phyloP scores from a whole-genome alignment of 2,329 filamentous ascomycete species.

The Rasamsonia emersonii region DNA sequence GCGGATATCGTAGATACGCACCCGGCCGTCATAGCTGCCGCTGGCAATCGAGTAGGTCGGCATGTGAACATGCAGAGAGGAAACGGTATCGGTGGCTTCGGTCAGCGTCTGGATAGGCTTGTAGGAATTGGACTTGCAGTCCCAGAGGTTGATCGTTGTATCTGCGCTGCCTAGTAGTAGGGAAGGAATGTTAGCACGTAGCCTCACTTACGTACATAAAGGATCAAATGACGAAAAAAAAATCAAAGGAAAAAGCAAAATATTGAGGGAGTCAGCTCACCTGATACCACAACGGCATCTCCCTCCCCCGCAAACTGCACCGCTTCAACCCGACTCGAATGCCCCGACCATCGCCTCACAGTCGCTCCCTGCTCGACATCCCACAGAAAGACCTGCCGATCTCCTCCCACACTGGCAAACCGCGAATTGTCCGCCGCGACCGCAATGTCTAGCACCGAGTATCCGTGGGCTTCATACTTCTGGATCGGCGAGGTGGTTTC shows the following conservation, averaged over 20 bases:
- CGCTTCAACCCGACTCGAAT: conserved; percentile 66
- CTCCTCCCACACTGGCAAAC: conserved; percentile 82
- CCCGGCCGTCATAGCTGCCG: conserved; percentile 76
- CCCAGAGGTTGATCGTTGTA: conserved; percentile 36
- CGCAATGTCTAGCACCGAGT: conserved; percentile 76
- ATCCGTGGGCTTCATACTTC: conserved; percentile 81
- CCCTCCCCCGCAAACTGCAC: conserved; percentile 70
- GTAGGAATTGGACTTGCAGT: conserved; percentile 30
- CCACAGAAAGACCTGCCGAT: conserved; percentile 88
- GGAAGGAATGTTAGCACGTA: no score
- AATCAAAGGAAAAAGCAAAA: conserved; percentile 2
- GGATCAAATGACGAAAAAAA: background rate
- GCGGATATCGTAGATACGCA: conserved; percentile 74
- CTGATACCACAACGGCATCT: conserved; percentile 63
- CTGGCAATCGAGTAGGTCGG: conserved; percentile 49
- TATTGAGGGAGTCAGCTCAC: conserved; percentile 24
- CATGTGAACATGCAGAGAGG: conserved; percentile 30
- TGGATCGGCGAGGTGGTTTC: conserved; percentile 59
- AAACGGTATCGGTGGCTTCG: conserved; percentile 35
- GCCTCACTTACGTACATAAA: no score
- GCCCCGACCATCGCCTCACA: conserved; percentile 63
- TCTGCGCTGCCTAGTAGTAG: conserved; percentile 32
- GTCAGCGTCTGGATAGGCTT: conserved; percentile 36
- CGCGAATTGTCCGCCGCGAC: conserved; percentile 68
- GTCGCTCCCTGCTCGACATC: conserved; percentile 78